Evolutionary conservation across 2,329 filamentous ascomycete genomes (phyloP), one percentile per base, ranked within the genome.

Genomic region (Lachnellula hyalina): DNA sequence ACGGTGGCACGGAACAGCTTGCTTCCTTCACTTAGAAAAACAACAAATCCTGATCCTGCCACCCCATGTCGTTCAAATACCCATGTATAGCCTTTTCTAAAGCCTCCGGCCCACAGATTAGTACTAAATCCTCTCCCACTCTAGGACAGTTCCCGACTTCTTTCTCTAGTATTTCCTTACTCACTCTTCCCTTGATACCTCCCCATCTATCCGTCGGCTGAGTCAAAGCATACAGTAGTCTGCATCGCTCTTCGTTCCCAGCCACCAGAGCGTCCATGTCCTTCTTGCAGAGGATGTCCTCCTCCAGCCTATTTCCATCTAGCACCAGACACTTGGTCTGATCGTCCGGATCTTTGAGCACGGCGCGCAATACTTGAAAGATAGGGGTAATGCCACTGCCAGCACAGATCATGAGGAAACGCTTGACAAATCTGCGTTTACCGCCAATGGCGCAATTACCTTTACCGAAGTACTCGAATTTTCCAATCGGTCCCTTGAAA

Each of bases 321-420:
- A 96, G 74, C 0, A 96, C 77, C 1, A 87, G 72, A 65, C 90
- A 96, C 2, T 70, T 73, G 0, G 89, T 94, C 8, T 70, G 61
- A 65, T 93, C 89, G 0, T 75, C 68, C 1, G 68, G 63, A 59
- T 93, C 83, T 46, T 79, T 76, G 69, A 91, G 79, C 0, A 95
- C 81, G 0, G 89, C 86, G 6, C 89, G 77, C 51, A 95, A 75
- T 3, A 96, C 88, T 66, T 94, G 89, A 68, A 86, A 94, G 60
- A 96, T 89, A 0, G 92, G 92, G n/a, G 92, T 96, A 65, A 96
- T 87, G 0, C 92, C 92, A n/a, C 83, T 89, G 5, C 92, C 92
- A 14, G 81, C 92, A 63, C 89, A 94, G 34, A 96, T 84, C 90
- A 96, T 96, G 67, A 88, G 76, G 70, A 96, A 90, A 12, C 79